Percentiles rank a stretch among this genome's conserved stretches.
Conservation (phyloP, 192 early-diverging fungal genomes). For the Thoreauomyces humboldtii region DNA sequence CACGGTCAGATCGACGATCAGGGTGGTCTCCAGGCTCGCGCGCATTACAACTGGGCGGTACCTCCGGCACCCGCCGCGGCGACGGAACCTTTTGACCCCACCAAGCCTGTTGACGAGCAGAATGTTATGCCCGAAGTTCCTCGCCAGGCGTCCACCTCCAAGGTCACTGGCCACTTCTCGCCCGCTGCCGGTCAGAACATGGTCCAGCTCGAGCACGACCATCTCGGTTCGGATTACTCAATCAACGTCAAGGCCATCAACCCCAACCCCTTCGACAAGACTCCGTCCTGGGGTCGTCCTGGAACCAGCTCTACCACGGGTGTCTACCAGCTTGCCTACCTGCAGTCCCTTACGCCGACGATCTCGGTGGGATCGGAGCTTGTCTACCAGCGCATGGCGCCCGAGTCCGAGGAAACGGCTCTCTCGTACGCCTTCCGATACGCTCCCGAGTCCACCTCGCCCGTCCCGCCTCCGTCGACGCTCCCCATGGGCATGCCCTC, state of each 20-base stretch:
- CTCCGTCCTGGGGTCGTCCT: constrained; percentile 25
- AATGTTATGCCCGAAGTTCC: constrained; percentile 33
- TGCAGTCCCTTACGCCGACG: constrained; percentile 85
- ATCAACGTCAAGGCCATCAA: constrained; percentile 92
- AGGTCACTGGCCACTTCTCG: constrained; percentile 60
- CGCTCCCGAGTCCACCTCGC: constrained; percentile 33
- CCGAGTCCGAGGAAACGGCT: constrained; percentile 79
- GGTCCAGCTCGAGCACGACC: constrained; percentile 91
- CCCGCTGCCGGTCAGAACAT: constrained; percentile 79
- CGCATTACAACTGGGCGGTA: constrained; percentile 79
- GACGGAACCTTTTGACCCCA: constrained; percentile 31
- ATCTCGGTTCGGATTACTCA: constrained; percentile 84
- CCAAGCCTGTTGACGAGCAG: constrained; percentile 33
- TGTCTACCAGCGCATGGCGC: constrained; percentile 77
- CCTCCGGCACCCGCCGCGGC: constrained; percentile 28
- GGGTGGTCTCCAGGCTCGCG: constrained; percentile 78
- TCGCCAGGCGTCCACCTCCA: constrained; percentile 35
- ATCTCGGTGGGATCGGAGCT: constrained; percentile 84
- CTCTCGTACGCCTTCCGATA: constrained; percentile 47
- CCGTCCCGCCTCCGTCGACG: constrained; percentile 58
- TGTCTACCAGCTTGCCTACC: constrained; percentile 79
- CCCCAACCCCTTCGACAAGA: constrained; percentile 79
- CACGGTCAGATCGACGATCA: constrained; percentile 95
- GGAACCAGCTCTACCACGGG: constrained; percentile 61
- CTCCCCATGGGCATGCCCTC: constrained; percentile 48